Base-by-base conservation (phyloP, 2,329 filamentous ascomycete genomes). In the Trichoderma brevicompactum region DNA sequence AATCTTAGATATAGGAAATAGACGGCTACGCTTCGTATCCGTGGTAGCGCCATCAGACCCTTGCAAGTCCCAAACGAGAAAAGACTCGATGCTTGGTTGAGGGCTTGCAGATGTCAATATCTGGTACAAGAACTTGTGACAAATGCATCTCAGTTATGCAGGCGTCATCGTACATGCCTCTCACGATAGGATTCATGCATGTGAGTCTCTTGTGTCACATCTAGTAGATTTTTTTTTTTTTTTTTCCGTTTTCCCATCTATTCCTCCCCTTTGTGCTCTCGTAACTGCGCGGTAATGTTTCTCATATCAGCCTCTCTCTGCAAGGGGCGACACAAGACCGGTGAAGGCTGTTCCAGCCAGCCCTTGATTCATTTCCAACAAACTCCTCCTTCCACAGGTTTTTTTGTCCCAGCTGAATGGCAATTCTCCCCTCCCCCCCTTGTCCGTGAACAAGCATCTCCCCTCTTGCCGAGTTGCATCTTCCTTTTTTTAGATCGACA, bases 401-500 rank as follows among this genome's bases (percentile, higher is more conserved):
- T 28, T 28, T 28, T 28, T 44, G 53, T 44, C 58, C 58, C 58
- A 61, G 58, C 58, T 61, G 23, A 52, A 61, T 13, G 23, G 36
- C 38, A 55, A 49, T 17, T 23, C 19, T 32, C 15, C 34, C 49
- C 49, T 23, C 19, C 32, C 15, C 34, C 49, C 49, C 48, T 44
- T 64, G 60, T 8, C 23, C 36, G 34, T 46, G 38, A 19, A 44
- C 41, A 28, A 23, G 41, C 28, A 12, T 59, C n/a, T 38, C 59
- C 38, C 52, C 44, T 55, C 48, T 40, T 41, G 36, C 23, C 23
- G 23, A 28, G 23, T 49, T 43, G 10, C 5, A 23, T 49, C n/a
- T 38, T 43, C 15, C 43, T 13, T 63, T 54, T 63, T 28, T 36
- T 23, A 65, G 62, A 65, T 50, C 52, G 36, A 36, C 53, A 50